A percentile compares a stretch with the other conserved stretches of the same genome.
Conservation (phyloP, 2,329 filamentous ascomycete genomes). For the Talaromyces islandicus region DNA sequence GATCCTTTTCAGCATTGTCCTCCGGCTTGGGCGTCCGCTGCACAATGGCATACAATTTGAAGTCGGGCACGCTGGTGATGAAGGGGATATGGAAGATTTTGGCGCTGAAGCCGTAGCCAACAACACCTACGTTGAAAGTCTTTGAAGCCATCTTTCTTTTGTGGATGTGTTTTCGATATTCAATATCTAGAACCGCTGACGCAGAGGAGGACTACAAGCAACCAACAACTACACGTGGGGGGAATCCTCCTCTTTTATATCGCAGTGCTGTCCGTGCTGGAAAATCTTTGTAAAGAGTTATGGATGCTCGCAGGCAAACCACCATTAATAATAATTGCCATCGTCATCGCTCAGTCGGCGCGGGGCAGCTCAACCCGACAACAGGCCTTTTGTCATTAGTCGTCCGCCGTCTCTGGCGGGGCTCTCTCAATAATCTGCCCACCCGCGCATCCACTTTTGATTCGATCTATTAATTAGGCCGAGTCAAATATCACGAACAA, state of each 20-base stretch:
- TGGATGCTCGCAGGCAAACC: neutral
- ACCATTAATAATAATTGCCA: neutral
- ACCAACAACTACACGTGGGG: no score
- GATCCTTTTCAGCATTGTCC: conserved; percentile 63
- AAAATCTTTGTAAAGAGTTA: neutral
- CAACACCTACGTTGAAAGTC: conserved; percentile 51
- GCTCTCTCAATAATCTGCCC: neutral
- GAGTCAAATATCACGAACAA: neutral
- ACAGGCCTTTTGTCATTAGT: neutral
- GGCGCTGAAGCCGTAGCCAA: conserved; percentile 60
- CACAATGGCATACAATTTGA: conserved; percentile 68
- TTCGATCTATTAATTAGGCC: neutral
- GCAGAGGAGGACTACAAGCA: neutral
- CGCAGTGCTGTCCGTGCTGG: neutral
- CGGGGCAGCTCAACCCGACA: conserved; percentile 13
- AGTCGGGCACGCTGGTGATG: conserved; percentile 56
- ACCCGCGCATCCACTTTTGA: neutral
- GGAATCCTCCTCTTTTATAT: neutral
- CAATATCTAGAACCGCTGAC: neutral
- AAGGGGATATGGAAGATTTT: conserved; percentile 83
- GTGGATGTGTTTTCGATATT: neutral
- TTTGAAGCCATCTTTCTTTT: conserved; percentile 33
- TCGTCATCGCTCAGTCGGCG: conserved; percentile 1
- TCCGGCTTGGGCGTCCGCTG: conserved; percentile 62
- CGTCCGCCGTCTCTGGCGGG: conserved; percentile 3